Base-by-base conservation (phyloP, 2,329 filamentous ascomycete genomes). In the Calcarisporium arbuscula region DNA sequence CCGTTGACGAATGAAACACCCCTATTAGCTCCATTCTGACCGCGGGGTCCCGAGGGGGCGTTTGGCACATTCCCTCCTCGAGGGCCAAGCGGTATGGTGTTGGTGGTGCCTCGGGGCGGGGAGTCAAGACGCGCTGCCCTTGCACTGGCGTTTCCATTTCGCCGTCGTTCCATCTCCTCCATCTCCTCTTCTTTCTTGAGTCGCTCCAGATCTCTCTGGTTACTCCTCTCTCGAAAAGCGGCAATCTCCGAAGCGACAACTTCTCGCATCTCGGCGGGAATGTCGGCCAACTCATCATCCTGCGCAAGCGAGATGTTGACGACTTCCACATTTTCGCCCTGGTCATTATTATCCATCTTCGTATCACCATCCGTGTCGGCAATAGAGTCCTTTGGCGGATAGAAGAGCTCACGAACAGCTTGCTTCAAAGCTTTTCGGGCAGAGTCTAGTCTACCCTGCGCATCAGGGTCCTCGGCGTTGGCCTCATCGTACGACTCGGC, bases 241-340 rank as follows among this genome's bases (percentile, higher is more conserved):
- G 87, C 81, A 50, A 98, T 98, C 57, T 98, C 94, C 38, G 82
- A 82, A 0, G 92, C 86, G 12, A 98, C 92, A 0, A 87, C 89
- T 55, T 94, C 92, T 17, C 92, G 81, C 87, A 95, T 94, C 55
- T 96, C 92, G 1, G 86, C 82, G 0, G 92, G 92, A 30, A 98
- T 95, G 51, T 98, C 92, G 15, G 89, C 82, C 19, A 98, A 70
- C 53, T 98, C 92, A 52, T 98, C 94, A 43, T 98, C 92, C 34
- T 84, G 77, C 1, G 82, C 80, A 20, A 95, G 72, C 5, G 88
- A 82, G 39, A 96, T 94, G 38, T 89, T 95, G 44, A 94, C 82
- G 25, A 95, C 82, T 58, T 95, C 88, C 6, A 86, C 80, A 35
- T 78, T 76, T 21, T 79, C 78, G 25, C 77, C 77, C 23, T 68